phyloP scores from a whole-genome alignment of 1,284 basidiomycete species.

The Ganoderma resinaceum region DNA sequence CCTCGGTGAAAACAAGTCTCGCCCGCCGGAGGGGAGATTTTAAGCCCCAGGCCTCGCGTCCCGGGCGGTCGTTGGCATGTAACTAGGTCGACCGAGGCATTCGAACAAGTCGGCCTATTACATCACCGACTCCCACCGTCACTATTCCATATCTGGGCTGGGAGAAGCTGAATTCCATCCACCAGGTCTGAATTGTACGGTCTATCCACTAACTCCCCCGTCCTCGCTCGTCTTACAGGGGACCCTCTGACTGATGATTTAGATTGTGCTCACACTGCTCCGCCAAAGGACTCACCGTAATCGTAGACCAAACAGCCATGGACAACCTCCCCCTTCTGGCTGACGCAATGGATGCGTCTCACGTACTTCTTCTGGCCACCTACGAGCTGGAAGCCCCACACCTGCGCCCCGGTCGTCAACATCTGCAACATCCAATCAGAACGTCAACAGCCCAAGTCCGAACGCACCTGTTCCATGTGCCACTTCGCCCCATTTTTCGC shows the following conservation, averaged over 20 bases:
- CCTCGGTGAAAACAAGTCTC: background rate
- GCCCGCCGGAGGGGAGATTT: background rate
- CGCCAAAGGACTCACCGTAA: conserved; percentile 46
- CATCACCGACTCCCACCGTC: background rate
- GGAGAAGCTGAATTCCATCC: background rate
- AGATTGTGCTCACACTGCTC: background rate
- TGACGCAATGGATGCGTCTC: conserved; percentile 64
- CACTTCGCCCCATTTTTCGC: background rate
- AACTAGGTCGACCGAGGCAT: background rate
- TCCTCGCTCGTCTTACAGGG: background rate
- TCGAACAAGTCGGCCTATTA: background rate
- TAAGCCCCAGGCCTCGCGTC: background rate
- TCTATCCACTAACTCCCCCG: background rate
- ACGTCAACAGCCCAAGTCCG: background rate
- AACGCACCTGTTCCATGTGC: conserved; percentile 10
- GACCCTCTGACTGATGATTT: background rate
- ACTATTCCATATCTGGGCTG: background rate
- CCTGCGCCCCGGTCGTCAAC: conserved; percentile 43
- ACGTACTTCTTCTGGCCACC: conserved; percentile 63
- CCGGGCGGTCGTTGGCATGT: background rate
- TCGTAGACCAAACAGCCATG: conserved; percentile 64
- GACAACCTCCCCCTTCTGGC: conserved; percentile 59
- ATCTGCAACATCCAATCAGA: too few relatives aligned
- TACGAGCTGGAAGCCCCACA: conserved; percentile 69
- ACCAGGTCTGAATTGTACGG: background rate